phyloP scores from a whole-genome alignment of 2,329 filamentous ascomycete genomes.

The Pseudofabraea citricarpa region DNA sequence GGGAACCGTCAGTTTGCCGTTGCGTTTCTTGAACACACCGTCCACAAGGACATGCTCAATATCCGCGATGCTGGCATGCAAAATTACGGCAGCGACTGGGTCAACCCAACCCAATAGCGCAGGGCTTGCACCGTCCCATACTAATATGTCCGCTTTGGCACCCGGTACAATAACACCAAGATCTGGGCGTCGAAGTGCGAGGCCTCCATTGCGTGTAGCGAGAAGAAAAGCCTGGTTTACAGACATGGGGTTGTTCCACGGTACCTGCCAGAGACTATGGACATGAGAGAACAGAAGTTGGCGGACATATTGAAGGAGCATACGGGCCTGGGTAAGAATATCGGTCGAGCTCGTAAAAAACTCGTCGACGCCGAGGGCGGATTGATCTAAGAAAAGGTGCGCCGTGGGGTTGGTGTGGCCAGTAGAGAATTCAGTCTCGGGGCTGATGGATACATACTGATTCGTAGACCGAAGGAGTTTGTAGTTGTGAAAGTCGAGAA shows the following conservation, averaged over 20 bases:
- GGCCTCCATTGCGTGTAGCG: conserved; percentile 46
- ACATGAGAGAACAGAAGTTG: conserved; percentile 32
- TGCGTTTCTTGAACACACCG: conserved; percentile 32
- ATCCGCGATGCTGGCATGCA: conserved; percentile 35
- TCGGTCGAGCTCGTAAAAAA: conserved; percentile 25
- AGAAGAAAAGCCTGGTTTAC: conserved; percentile 51
- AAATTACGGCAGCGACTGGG: conserved; percentile 35
- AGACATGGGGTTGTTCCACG: conserved; percentile 44
- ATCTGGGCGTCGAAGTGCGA: conserved; percentile 39
- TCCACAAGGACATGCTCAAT: conserved; percentile 39
- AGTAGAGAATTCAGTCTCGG: conserved; percentile 46
- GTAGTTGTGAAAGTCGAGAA: conserved; percentile 28
- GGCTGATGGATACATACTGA: conserved; percentile 37
- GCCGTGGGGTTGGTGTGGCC: conserved; percentile 32
- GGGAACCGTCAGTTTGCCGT: conserved; percentile 15
- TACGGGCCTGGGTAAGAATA: conserved; percentile 29
- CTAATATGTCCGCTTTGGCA: conserved; percentile 40
- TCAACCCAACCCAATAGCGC: conserved; percentile 34
- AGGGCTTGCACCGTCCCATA: conserved; percentile 37
- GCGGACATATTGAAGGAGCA: conserved; percentile 27
- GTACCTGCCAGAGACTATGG: conserved; percentile 36
- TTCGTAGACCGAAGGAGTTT: conserved; percentile 28
- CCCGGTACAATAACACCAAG: conserved; percentile 34
- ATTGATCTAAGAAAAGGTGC: conserved; percentile 26
- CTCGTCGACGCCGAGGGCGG: conserved; percentile 30